Conservation (phyloP, 2,329 filamentous ascomycete genomes). For the Fusarium cicatricum region DNA sequence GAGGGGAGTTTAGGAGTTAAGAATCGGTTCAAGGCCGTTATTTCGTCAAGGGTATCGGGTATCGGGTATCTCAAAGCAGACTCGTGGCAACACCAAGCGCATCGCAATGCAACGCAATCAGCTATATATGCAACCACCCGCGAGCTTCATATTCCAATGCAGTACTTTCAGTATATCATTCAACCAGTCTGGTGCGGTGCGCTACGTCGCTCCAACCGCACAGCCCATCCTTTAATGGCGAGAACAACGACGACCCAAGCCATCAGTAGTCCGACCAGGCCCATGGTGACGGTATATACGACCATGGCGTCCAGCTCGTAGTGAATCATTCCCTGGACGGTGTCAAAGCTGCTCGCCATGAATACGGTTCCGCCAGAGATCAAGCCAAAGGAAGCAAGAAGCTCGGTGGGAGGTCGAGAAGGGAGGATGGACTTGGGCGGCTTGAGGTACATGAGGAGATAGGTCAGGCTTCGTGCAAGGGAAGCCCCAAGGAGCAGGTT, state of each 20-base stretch:
- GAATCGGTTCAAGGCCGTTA: constrained; percentile 13
- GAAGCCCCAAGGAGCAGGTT: constrained; percentile 83
- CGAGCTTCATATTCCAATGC: background rate
- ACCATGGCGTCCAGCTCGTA: constrained; percentile 90
- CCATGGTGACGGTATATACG: constrained; percentile 88
- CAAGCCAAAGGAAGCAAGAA: constrained; percentile 86
- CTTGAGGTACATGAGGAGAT: constrained; percentile 79
- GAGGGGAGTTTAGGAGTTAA: background rate
- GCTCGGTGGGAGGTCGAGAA: constrained; percentile 86
- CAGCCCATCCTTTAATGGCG: constrained; percentile 88
- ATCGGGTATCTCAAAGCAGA: constrained; percentile 38
- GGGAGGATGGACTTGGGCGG: constrained; percentile 84
- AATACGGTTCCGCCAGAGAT: constrained; percentile 90
- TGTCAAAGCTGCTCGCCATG: constrained; percentile 86
- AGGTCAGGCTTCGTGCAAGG: constrained; percentile 79
- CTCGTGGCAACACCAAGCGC: constrained; percentile 12
- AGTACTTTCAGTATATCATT: background rate
- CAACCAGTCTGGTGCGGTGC: constrained; percentile 1
- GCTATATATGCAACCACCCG: constrained; percentile 4
- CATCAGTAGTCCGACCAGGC: constrained; percentile 83
- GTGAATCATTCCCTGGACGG: constrained; percentile 77
- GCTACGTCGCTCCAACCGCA: constrained; percentile 53
- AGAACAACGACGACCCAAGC: constrained; percentile 81
- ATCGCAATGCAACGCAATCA: constrained; percentile 7
- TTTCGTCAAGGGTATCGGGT: constrained; percentile 41